Evolutionary conservation across 345 rosid genomes (phyloP), one percentile per base, ranked within the genome.

Genomic region (Cardiospermum halicacabum): DNA sequence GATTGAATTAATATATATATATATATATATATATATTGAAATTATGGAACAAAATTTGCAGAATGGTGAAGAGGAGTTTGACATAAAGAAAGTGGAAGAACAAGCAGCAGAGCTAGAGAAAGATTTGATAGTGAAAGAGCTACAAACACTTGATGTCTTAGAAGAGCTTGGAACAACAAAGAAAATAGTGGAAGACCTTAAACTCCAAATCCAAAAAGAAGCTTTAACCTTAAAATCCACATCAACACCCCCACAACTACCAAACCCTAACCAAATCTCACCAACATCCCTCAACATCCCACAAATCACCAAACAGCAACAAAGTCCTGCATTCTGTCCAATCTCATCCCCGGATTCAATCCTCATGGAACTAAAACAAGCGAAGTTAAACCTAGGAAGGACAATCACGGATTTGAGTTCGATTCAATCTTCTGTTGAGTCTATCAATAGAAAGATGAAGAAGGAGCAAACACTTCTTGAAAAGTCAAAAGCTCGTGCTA

Each of bases 131-230:
- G 92, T 93, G 75, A 93, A 93, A 78, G 99, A 93, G 75, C 47
- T 93, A 21, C 96, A 90, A 62, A 88, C 96, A 4, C 91, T 93
- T 1, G 98, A 93, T 78, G 96, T 93, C 36, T 78, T 93, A 1
- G 97, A 93, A 80, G 98, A 86, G 67, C 86, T 93, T 1, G 97
- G 92, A 54, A 73, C 94, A 0, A 90, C 98, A 0, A 93, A 93
- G 65, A 81, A 82, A 67, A 84, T 88, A 16, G 98, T 93, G 0
- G 96, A 93, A 69, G 96, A 93, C 45, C 65, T 93, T 34, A 93
- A 93, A 84, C 77, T 85, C 56, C 94, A 90, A 75, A 88, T 90
- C 19, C 89, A 88, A 51, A 81, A 83, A 75, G 97, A 93, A 66
- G 91, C 96, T 0, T n/a, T 82, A 47, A 88, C 96, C 0, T n/a